Percentiles rank a stretch among this genome's conserved stretches.
phyloP scores from a whole-genome alignment of 192 early-diverging fungal genomes.

The Linnemannia elongata region DNA sequence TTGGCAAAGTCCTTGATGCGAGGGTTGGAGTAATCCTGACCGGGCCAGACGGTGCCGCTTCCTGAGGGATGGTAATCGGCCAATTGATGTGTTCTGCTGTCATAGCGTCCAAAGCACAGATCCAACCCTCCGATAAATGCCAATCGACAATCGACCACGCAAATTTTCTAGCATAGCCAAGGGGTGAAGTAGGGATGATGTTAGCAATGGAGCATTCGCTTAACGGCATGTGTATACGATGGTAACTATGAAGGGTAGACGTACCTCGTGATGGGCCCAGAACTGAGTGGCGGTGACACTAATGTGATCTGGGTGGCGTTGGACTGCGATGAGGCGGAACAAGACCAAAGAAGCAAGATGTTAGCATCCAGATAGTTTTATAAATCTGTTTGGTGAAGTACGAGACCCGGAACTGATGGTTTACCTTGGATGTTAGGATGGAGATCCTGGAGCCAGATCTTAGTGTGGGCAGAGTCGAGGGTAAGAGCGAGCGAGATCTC shows the following conservation, averaged over 20 bases:
- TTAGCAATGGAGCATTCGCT: not conserved
- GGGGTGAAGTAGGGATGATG: not conserved
- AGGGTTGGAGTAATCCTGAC: conserved; percentile 92
- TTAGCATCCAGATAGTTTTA: not conserved
- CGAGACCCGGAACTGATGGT: too few relatives aligned
- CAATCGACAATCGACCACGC: conserved; percentile 76
- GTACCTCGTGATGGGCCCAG: conserved; percentile 86
- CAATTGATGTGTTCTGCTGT: conserved; percentile 83
- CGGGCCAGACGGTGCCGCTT: conserved; percentile 69
- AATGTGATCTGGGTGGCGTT: conserved; percentile 88
- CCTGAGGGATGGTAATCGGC: conserved; percentile 74
- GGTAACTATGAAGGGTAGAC: not conserved
- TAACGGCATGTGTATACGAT: too few relatives aligned
- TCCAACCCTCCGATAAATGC: conserved; percentile 88
- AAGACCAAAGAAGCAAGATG: not conserved
- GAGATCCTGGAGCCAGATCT: conserved; percentile 77
- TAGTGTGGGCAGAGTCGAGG: conserved; percentile 81
- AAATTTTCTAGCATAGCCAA: conserved; percentile 65
- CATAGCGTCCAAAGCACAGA: conserved; percentile 88
- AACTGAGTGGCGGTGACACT: conserved; percentile 82
- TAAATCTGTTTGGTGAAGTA: not conserved
- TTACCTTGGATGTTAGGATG: conserved; percentile 82
- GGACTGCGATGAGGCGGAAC: conserved; percentile 59
- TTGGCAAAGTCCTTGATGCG: conserved; percentile 82
- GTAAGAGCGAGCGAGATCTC: conserved; percentile 85